Evolutionary conservation across 805 yeast genomes (phyloP), one percentile per base, ranked within the genome.

Genomic region (Phaffomyces antillensis): DNA sequence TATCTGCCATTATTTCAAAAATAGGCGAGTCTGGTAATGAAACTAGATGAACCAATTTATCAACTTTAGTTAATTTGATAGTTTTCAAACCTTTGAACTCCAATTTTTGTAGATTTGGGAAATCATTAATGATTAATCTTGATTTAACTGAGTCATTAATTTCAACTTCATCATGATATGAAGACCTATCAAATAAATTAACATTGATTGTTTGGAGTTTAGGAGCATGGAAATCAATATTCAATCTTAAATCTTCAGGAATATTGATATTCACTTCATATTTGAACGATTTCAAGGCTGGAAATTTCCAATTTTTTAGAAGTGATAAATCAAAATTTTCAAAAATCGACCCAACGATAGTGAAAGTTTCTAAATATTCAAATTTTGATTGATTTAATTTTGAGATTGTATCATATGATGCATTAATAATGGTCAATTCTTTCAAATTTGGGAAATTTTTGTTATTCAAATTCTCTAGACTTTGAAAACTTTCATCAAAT

Each of bases 11-110:
- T 5, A 46, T 46, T 2, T 37, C 31, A 16, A 17, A 37, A 7
- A 43, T 20, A 5, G 40, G 32, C n/a, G 41, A 43, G 30, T 28
- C 30, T 28, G 30, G 30, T 2, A 34, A 17, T 20, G 46, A 46
- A 4, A 34, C 35, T 6, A 46, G 12, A 2, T 20, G 9, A 11
- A 31, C 31, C 36, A 46, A 26, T 30, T 18, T 37, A 13, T 23
- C 7, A 5, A 36, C 26, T n/a, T 38, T 38, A 8, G 37, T 8
- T n/a, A 46, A 18, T 5, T 17, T 20, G 1, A 46, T 5, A 1
- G 24, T 20, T 5, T 32, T 40, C 11, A 46, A 13, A 6, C 46
- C 49, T 16, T 43, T 39, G n/a, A 43, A 26, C 26, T 37, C 24
- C 13, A 46, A 10, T 6, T 10, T n/a, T 17, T 34, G 23, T 24